Evolutionary conservation across 2,329 filamentous ascomycete species (phyloP).

Genomic region (Trichoderma breve): DNA sequence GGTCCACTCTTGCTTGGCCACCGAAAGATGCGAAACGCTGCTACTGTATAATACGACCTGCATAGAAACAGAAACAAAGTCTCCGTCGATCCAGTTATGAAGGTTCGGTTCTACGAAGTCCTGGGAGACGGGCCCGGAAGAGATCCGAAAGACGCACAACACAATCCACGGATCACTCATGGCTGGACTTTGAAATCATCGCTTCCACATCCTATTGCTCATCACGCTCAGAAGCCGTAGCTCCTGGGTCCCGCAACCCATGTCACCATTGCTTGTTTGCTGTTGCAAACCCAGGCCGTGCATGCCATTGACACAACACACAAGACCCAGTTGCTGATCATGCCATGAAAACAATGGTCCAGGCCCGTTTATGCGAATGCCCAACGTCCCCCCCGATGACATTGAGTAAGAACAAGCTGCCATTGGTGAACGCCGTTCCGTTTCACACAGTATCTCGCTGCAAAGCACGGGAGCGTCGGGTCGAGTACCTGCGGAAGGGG

Average conservation of each 20-base stretch:
- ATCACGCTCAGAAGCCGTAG: not conserved
- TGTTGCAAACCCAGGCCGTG: not conserved
- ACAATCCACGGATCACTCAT: not conserved
- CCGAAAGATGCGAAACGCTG: not conserved
- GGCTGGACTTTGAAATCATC: not conserved
- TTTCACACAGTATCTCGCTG: not conserved
- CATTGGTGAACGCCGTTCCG: not conserved
- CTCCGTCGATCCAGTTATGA: not conserved
- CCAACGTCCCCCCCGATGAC: not conserved
- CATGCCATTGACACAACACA: not conserved
- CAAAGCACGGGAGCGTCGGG: not conserved
- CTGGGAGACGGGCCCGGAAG: not conserved
- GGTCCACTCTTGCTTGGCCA: not conserved
- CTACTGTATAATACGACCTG: not conserved
- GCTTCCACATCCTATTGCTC: not conserved
- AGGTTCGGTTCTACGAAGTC: not conserved
- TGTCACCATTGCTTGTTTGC: not conserved
- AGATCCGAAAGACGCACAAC: not conserved
- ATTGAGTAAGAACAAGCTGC: not conserved
- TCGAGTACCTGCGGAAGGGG: not conserved
- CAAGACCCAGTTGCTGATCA: not conserved
- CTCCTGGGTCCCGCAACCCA: not conserved
- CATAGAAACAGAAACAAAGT: not conserved
- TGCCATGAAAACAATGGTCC: not conserved
- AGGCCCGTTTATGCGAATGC: not conserved